These are phyloP conservation scores for Gaertneriomyces semiglobifer DNA, from an alignment of 192 early-diverging fungal species.

Conservation along the genomic window DNA sequence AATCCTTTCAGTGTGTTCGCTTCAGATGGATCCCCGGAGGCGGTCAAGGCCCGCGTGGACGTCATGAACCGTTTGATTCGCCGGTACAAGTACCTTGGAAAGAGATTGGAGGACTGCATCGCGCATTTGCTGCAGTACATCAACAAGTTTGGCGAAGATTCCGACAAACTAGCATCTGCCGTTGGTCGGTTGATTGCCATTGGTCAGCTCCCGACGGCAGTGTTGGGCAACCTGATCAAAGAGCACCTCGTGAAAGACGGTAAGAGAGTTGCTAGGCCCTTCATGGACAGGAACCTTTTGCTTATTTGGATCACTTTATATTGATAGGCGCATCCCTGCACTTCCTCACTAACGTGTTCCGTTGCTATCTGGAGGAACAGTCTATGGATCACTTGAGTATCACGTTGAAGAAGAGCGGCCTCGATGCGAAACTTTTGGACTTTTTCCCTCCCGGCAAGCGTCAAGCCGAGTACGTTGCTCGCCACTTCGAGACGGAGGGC, in stretches of 20 bases:
- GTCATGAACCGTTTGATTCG: conserved; percentile 80
- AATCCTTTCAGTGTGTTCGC: conserved; percentile 81
- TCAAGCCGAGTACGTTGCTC: conserved; percentile 79
- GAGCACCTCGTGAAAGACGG: conserved; percentile 94
- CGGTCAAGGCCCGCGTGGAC: conserved; percentile 72
- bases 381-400: conserved; percentile 72
- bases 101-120: conserved; percentile 78
- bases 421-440: conserved; percentile 74
- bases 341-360: conserved; percentile 81
- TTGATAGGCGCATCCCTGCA: conserved; percentile 67
- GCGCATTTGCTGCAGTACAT: conserved; percentile 82
- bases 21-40: conserved; percentile 63
- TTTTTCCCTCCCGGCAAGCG: conserved; percentile 93
- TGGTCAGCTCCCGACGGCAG: conserved; percentile 66
- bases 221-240: conserved; percentile 76
- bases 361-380: conserved; percentile 74
- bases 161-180: conserved; percentile 73
- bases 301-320: not conserved
- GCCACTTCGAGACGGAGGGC: conserved; percentile 90
- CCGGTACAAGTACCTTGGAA: conserved; percentile 91
- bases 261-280: conserved; percentile 17
- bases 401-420: conserved; percentile 62
- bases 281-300: not conserved
- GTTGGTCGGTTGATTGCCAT: conserved; percentile 69
- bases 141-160: conserved; percentile 84